A percentile compares a stretch with the other conserved stretches of the same genome.
phyloP scores from a whole-genome alignment of 352 stramenopile species.

The Phytophthora cactorum region DNA sequence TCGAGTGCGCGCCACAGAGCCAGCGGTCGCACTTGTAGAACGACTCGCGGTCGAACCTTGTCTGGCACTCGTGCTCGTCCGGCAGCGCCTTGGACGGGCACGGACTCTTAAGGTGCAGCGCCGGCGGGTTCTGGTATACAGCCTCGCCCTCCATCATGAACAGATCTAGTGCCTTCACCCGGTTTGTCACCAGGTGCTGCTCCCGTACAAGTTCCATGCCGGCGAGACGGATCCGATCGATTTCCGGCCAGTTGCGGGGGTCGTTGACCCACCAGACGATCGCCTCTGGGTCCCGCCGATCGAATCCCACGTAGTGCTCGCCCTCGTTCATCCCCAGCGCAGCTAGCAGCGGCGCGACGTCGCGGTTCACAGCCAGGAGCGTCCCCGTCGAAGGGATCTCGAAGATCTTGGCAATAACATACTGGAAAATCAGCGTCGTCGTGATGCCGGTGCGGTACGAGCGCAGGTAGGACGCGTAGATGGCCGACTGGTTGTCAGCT shows the following conservation, averaged over 20 bases:
- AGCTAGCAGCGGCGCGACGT: constrained; percentile 59
- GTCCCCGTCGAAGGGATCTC: constrained; percentile 79
- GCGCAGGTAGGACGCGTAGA: constrained; percentile 75
- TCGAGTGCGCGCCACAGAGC: constrained; percentile 69
- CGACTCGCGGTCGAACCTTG: constrained; percentile 54
- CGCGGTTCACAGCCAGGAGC: constrained; percentile 70
- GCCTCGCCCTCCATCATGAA: constrained; percentile 62
- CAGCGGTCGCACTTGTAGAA: constrained; percentile 79
- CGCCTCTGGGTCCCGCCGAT: constrained; percentile 55
- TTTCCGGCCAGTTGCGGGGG: constrained; percentile 49
- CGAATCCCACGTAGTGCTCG: constrained; percentile 71
- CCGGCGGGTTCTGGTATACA: constrained; percentile 52
- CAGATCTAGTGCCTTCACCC: constrained; percentile 58
- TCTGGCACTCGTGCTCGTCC: constrained; percentile 49
- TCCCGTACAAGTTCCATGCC: constrained; percentile 68
- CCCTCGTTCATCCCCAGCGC: constrained; percentile 59
- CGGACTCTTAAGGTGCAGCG: constrained; percentile 43
- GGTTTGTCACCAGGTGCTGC: constrained; percentile 65
- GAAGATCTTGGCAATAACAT: constrained; percentile 81
- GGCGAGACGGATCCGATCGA: constrained; percentile 64
- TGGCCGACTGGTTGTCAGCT: constrained; percentile 61
- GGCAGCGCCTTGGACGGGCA: constrained; percentile 68
- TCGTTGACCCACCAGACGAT: constrained; percentile 61
- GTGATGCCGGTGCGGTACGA: constrained; percentile 78
- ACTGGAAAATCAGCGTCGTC: constrained; percentile 79